Evolutionary conservation across 1,284 basidiomycete species (phyloP), one percentile per base, ranked within the genome.

Genomic region (Nidula niveotomentosa): DNA sequence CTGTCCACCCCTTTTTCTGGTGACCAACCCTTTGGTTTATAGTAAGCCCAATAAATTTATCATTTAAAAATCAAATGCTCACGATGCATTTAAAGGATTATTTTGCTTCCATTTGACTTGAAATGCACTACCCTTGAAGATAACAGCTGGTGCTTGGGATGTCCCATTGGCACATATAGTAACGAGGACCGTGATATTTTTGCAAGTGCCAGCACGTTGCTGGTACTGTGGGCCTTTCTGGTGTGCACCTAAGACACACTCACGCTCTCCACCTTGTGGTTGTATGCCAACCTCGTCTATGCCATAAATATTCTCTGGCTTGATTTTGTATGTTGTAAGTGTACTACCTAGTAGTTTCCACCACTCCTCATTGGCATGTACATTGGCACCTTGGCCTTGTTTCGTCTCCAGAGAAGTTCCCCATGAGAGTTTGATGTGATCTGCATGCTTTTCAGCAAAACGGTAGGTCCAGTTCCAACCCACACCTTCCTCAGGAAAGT

Each of bases 91-190:
- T 6, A 65, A 8, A 18, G 75, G 70, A 57, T 79, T 76, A 34
- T 75, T 61, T 51, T 75, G 61, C 17, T 58, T 57, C 76, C 75
- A 78, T 13, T 53, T 63, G 0, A 59, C 55, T 53, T 69, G 66
- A 58, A 63, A 75, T 4, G 55, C 59, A 23, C 70, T 56, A 1
- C 73, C 77, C 49, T 76, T 77, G 61, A 65, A 76, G 34, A 79
- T 76, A 0, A 76, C 63, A 10, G 58, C 33, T n/a, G n/a, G n/a
- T n/a, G n/a, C n/a, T n/a, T n/a, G n/a, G n/a, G n/a, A n/a, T n/a
- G n/a, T n/a, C n/a, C n/a, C n/a, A n/a, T n/a, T n/a, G n/a, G n/a
- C n/a, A n/a, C n/a, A n/a, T n/a, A n/a, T n/a, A n/a, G n/a, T n/a
- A n/a, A n/a, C n/a, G n/a, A n/a, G n/a, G n/a, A n/a, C n/a, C n/a